Evolutionary conservation across 257 asterid species (phyloP), one percentile per base, ranked within the genome.

Genomic region (Lithospermum erythrorhizon): DNA sequence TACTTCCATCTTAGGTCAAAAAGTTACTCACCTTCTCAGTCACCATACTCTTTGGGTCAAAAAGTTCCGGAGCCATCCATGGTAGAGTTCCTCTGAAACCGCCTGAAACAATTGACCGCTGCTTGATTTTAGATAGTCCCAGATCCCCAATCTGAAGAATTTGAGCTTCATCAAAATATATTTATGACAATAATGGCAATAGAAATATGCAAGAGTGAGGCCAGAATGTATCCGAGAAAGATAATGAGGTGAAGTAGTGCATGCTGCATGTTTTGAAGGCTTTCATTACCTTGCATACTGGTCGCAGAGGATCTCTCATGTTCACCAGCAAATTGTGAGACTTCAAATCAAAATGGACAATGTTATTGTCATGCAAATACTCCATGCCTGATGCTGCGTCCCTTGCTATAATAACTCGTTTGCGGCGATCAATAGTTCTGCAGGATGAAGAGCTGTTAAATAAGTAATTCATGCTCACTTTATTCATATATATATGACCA

Each of bases 61-160:
- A 51, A 51, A 73, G 78, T 22, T 73, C 78, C 9, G 78, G 77
- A 41, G 77, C 77, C 77, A 72, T 72, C 73, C 77, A 72, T 18
- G 77, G 73, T 29, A 73, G 58, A 35, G 78, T 73, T 64, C 78
- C 78, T 27, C 78, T 68, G 53, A 73, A 59, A 22, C 78, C 74
- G 41, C 74, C 78, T 25, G 74, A 68, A 6, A 73, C 71, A 52
- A 69, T 71, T 17, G 74, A 57, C 58, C 69, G 61, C 65, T 65
- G 78, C 58, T 68, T 73, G 48, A 69, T 23, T 59, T 73, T 73
- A 1, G 78, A 65, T 61, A 68, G 55, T 7, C 74, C 78, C 55
- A 73, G 71, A 73, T 73, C 78, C 25, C 78, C 78, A 55, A 73
- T 73, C 78, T 73, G 70, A 32, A 64, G 16, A 64, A 7, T 18